These are phyloP conservation scores for Pseudopyricularia javanii DNA, from an alignment of 2,329 filamentous ascomycete genomes.

Conservation along the genomic window DNA sequence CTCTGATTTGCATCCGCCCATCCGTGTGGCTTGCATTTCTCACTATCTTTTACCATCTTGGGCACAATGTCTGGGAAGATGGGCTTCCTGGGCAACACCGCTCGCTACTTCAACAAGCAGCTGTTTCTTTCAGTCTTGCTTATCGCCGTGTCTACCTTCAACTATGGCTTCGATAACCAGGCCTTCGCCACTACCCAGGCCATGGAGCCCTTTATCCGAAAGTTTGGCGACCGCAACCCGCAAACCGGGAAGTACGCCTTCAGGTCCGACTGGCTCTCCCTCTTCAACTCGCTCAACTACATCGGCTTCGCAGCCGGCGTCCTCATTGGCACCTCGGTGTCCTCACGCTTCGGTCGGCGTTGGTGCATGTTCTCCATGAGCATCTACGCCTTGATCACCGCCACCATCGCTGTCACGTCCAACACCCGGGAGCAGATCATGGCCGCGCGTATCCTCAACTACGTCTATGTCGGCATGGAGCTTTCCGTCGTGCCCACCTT, in stretches of 20 bases:
- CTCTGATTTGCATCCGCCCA: no score
- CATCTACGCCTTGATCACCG: slow-evolving; percentile 17
- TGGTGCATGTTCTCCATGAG: slow-evolving; percentile 24
- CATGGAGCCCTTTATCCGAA: slow-evolving; percentile 20
- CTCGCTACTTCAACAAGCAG: slow-evolving; percentile 9
- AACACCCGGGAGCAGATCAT: slow-evolving; percentile 17
- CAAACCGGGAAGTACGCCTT: slow-evolving; percentile 11
- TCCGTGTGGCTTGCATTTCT: no score
- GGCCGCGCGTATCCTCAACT: slow-evolving; percentile 21
- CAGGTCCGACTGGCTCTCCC: slow-evolving; percentile 18
- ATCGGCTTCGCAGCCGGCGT: slow-evolving; percentile 19
- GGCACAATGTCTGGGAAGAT: no score
- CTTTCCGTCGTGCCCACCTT: slow-evolving; percentile 21
- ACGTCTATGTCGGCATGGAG: slow-evolving; percentile 25
- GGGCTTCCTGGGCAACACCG: no score
- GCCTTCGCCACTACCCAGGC: slow-evolving; percentile 23
- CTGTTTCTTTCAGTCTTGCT: slow-evolving; percentile 11
- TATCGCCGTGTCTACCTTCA: slow-evolving; percentile 21
- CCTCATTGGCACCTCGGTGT: slow-evolving; percentile 15
- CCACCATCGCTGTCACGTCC: slow-evolving; percentile 19
- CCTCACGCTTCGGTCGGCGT: slow-evolving; percentile 18
- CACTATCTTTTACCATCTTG: no score
- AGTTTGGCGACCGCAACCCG: slow-evolving; percentile 19
- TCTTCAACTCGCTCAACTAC: slow-evolving; percentile 21
- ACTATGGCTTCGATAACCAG: slow-evolving; percentile 26